Conservation (phyloP, 805 yeast genomes). For the Hanseniaspora taiwanica region DNA sequence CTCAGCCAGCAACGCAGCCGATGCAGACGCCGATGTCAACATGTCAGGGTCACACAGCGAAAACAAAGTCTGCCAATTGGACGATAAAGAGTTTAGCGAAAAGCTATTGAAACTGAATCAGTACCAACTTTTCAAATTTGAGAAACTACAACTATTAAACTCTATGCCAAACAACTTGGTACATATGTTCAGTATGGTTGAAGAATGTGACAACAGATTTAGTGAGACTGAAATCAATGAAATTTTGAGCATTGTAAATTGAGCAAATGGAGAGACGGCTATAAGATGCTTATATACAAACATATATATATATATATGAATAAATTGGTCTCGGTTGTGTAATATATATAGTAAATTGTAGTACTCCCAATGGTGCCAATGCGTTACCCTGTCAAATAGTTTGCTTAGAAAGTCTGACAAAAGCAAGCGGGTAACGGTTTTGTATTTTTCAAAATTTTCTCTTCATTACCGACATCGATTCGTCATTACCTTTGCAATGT, state of each 20-base stretch:
- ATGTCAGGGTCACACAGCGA: slow-evolving; percentile 1
- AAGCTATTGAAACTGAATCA: slow-evolving; percentile 20
- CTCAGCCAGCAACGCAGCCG: slow-evolving; percentile 3
- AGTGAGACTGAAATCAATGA: slow-evolving; percentile 49
- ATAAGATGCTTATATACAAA: no score
- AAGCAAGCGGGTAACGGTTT: no score
- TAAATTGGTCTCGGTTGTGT: background rate
- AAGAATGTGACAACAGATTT: slow-evolving; percentile 85
- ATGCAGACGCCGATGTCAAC: slow-evolving; percentile 7
- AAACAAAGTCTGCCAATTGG: slow-evolving; percentile 6
- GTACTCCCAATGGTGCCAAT: no score
- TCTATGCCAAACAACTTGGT: slow-evolving; percentile 71
- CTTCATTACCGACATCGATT: no score
- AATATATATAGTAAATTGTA: background rate
- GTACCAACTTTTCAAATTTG: slow-evolving; percentile 63
- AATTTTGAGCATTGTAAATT: slow-evolving; percentile 43
- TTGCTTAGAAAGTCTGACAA: no score
- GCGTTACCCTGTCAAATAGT: no score
- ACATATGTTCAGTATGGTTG: slow-evolving; percentile 64
- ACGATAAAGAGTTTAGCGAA: slow-evolving; percentile 19
- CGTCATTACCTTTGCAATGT: no score
- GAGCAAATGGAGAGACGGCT: no score
- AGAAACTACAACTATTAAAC: slow-evolving; percentile 72
- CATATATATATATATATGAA: background rate
- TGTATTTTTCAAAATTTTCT: no score